Evolutionary conservation across 179 eudicot genomes (phyloP).

Genomic region (Pouteria campechiana): DNA sequence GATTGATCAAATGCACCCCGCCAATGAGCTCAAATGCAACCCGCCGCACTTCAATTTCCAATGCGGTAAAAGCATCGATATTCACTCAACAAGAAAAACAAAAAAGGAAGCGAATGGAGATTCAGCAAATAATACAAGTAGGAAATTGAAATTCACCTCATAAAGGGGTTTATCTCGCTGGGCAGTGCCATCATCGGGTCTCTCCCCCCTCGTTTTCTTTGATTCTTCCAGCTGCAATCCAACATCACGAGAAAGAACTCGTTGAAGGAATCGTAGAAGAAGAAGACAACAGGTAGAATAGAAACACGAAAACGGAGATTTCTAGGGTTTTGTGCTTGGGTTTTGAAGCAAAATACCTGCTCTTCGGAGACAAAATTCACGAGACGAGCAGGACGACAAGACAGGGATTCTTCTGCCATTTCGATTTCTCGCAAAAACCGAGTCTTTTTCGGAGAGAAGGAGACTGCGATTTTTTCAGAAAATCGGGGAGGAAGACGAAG

Average conservation of each 20-base stretch:
- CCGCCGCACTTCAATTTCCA: too few species aligned
- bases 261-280: neutral
- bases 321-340: neutral
- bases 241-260: neutral
- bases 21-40: too few species aligned
- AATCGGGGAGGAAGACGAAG: too few species aligned
- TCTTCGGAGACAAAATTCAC: constrained; percentile 86
- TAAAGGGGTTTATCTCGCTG: constrained; percentile 89
- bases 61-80: too few species aligned
- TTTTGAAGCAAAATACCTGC: constrained; percentile 33
- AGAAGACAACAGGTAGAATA: neutral
- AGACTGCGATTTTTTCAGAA: too few species aligned
- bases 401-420: constrained; percentile 19
- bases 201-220: constrained; percentile 60
- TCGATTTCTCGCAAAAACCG: too few species aligned
- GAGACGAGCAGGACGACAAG: constrained; percentile 43
- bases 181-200: constrained; percentile 94
- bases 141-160: constrained; percentile 33
- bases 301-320: neutral
- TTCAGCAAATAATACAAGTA: neutral
- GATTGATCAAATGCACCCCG: too few species aligned
- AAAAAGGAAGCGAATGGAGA: too few species aligned
- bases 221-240: constrained; percentile 60
- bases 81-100: too few species aligned
- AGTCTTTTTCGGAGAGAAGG: too few species aligned